These are phyloP conservation scores for Sporothrix schenckii DNA, from an alignment of 2,329 filamentous ascomycete genomes.

Conservation along the genomic window DNA sequence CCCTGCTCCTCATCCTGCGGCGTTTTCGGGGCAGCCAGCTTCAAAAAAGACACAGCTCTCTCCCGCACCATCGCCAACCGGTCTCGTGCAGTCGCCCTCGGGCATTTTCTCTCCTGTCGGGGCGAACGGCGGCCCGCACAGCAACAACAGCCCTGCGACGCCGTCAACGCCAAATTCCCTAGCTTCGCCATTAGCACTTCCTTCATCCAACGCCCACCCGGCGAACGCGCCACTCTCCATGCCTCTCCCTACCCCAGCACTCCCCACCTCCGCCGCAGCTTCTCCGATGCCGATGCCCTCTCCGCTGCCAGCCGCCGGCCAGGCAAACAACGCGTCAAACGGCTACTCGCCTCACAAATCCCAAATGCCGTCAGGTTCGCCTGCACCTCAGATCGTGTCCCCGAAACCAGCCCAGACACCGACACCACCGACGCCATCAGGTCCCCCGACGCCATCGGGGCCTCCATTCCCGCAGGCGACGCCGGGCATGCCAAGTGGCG, in stretches of 20 bases:
- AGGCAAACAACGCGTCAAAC: slow-evolving; percentile 23
- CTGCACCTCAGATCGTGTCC: slow-evolving; percentile 28
- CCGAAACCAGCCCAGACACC: slow-evolving; percentile 31
- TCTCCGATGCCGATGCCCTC: slow-evolving; percentile 30
- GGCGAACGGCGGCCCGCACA: slow-evolving; percentile 19
- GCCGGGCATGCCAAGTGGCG: background rate
- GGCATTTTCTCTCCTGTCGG: slow-evolving; percentile 27
- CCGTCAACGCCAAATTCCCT: slow-evolving; percentile 36
- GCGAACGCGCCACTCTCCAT: slow-evolving; percentile 7
- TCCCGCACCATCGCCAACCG: slow-evolving; percentile 33
- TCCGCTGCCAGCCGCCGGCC: slow-evolving; percentile 12
- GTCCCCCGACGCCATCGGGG: slow-evolving; percentile 32
- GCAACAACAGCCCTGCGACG: slow-evolving; percentile 33
- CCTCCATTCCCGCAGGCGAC: slow-evolving; percentile 31
- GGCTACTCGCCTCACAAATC: slow-evolving; percentile 29
- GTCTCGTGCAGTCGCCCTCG: slow-evolving; percentile 25
- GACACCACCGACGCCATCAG: slow-evolving; percentile 31
- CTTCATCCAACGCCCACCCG: slow-evolving; percentile 31
- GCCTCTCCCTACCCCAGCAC: slow-evolving; percentile 65
- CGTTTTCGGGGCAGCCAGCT: slow-evolving; percentile 39
- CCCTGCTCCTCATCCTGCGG: slow-evolving; percentile 31
- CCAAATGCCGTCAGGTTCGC: slow-evolving; percentile 25
- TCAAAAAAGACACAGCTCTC: slow-evolving; percentile 36
- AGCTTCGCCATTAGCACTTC: slow-evolving; percentile 33
- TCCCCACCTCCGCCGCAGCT: slow-evolving; percentile 36